phyloP scores from a whole-genome alignment of 2,329 filamentous ascomycete genomes.

The Coniochaeta sp. region DNA sequence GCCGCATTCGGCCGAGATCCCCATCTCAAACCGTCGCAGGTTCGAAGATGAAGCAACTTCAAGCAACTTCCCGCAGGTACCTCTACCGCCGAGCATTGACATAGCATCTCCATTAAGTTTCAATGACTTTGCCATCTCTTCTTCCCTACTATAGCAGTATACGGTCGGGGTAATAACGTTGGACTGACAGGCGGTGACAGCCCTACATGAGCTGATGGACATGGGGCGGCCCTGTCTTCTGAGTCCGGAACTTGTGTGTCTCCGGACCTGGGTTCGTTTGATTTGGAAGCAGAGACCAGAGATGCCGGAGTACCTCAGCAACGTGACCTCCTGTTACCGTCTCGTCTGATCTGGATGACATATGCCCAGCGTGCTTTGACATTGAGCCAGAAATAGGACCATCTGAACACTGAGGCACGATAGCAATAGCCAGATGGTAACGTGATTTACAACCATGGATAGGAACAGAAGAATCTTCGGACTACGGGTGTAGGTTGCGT shows the following conservation, averaged over 20 bases:
- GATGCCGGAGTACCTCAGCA: neutral
- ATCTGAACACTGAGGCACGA: neutral
- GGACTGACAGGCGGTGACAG: neutral
- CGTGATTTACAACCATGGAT: neutral
- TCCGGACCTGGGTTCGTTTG: neutral
- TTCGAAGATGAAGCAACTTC: slow-evolving; percentile 11
- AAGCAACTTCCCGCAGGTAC: no score
- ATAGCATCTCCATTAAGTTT: neutral
- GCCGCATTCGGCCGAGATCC: slow-evolving; percentile 7
- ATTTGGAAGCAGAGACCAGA: neutral
- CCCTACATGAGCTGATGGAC: neutral
- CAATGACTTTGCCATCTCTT: neutral
- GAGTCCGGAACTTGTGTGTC: neutral
- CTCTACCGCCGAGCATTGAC: slow-evolving; percentile 13
- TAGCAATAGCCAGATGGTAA: neutral
- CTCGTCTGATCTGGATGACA: neutral
- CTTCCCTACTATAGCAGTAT: neutral
- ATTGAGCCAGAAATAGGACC: neutral
- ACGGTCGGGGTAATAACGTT: neutral
- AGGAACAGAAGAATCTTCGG: no score
- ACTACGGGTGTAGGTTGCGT: no score
- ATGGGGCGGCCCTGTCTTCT: neutral
- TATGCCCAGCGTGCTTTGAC: neutral
- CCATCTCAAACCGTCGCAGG: slow-evolving; percentile 16
- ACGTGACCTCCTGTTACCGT: neutral